Conservation (phyloP, 179 eudicot species). For the Monotropa hypopitys region DNA sequence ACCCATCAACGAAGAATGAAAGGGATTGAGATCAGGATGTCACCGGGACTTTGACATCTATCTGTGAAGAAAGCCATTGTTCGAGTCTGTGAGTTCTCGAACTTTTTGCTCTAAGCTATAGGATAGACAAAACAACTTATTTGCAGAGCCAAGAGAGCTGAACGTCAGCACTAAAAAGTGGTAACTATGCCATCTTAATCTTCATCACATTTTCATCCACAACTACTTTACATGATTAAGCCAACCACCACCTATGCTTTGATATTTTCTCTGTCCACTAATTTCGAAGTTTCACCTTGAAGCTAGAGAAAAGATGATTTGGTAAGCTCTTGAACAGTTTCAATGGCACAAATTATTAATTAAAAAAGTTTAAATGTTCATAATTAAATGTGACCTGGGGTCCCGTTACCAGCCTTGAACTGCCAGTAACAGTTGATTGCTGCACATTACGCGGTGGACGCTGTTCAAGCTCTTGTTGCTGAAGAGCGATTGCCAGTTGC, state of each 20-base stretch:
- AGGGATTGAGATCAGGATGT: background rate
- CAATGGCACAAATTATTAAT: background rate
- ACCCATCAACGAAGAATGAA: background rate
- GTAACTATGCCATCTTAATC: background rate
- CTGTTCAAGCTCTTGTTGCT: slow-evolving; percentile 82
- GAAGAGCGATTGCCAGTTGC: slow-evolving; percentile 84
- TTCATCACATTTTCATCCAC: background rate
- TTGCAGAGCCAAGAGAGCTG: background rate
- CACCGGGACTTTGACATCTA: background rate
- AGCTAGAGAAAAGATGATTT: background rate
- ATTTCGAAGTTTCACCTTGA: background rate
- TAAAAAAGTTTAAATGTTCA: background rate
- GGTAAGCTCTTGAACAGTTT: background rate
- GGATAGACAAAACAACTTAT: background rate
- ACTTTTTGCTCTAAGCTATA: background rate
- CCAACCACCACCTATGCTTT: background rate
- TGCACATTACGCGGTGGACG: slow-evolving; percentile 35
- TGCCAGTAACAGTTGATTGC: slow-evolving; percentile 28
- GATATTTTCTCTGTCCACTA: background rate
- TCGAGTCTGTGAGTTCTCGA: background rate
- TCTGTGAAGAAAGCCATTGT: background rate
- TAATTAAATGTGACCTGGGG: slow-evolving; percentile 50
- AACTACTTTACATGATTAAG: background rate
- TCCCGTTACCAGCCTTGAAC: slow-evolving; percentile 56
- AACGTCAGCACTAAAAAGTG: background rate